phyloP scores from a whole-genome alignment of 192 early-diverging fungal genomes.

The Coemansia sp. region DNA sequence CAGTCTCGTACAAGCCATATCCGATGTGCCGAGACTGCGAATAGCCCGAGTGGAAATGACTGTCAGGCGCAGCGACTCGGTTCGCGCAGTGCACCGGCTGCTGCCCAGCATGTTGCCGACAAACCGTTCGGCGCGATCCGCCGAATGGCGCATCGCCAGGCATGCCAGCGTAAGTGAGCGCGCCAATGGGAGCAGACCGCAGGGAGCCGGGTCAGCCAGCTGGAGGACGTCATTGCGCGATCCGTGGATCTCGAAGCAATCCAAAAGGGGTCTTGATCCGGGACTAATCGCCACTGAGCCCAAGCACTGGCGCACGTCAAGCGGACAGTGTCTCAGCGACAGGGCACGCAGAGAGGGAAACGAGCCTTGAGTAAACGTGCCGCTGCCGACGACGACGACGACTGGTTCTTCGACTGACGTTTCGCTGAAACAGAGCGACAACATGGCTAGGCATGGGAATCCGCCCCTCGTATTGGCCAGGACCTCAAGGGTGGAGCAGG shows the following conservation, averaged over 20 bases:
- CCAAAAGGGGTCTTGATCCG: neutral
- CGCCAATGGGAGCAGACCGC: neutral
- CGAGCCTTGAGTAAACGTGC: too few species aligned
- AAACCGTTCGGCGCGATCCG: constrained; percentile 1
- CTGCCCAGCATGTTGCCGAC: neutral
- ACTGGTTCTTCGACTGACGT: too few species aligned
- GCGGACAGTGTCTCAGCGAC: neutral
- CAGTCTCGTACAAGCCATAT: neutral
- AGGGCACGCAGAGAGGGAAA: neutral
- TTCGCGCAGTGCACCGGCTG: neutral
- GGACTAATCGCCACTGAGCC: neutral
- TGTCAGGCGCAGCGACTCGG: neutral
- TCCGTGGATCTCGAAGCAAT: neutral
- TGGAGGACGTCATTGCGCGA: too few species aligned
- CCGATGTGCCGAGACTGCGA: neutral
- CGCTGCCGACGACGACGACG: too few species aligned
- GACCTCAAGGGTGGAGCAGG: too few species aligned
- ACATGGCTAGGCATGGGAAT: neutral
- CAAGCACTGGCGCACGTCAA: constrained; percentile 8
- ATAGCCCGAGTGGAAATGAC: neutral
- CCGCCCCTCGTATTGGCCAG: too few species aligned
- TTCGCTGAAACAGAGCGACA: constrained; percentile 6
- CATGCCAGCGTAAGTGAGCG: neutral
- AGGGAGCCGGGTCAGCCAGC: too few species aligned
- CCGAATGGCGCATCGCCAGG: neutral